These are phyloP conservation scores for Leishmania turanica DNA, from an alignment of 208 protist species.

Conservation along the genomic window DNA sequence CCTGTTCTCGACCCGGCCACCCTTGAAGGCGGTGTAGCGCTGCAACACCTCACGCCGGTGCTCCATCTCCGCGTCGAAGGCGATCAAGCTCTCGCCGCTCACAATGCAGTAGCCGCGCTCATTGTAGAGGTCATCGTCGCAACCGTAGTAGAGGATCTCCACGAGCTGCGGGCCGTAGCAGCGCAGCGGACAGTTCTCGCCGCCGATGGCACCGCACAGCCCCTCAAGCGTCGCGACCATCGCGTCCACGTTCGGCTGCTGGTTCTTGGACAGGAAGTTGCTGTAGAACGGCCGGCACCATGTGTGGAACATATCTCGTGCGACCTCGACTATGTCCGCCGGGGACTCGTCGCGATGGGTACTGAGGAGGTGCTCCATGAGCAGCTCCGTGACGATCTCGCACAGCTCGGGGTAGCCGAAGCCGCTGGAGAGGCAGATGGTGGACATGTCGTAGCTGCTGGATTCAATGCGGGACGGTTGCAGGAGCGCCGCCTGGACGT, in stretches of 20 bases:
- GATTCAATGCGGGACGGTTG: constrained; percentile 54
- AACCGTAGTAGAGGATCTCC: constrained; percentile 75
- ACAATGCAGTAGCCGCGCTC: constrained; percentile 85
- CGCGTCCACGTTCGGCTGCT: constrained; percentile 49
- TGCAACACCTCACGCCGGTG: constrained; percentile 32
- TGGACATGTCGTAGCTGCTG: constrained; percentile 67
- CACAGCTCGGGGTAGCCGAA: constrained; percentile 67
- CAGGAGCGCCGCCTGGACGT: constrained; percentile 49
- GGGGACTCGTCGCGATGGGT: constrained; percentile 30
- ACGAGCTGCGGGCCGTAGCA: constrained; percentile 51
- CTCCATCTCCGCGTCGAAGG: constrained; percentile 57
- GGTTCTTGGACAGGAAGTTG: constrained; percentile 46
- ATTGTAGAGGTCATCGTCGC: constrained; percentile 68
- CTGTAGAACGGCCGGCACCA: constrained; percentile 80
- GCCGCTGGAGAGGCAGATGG: constrained; percentile 44
- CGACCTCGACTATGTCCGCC: constrained; percentile 27
- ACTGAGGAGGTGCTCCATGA: constrained; percentile 58
- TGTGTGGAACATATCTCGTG: constrained; percentile 50
- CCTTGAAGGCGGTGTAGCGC: constrained; percentile 38
- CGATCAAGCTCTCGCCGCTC: constrained; percentile 63
- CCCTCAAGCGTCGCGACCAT: constrained; percentile 80
- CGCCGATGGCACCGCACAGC: constrained; percentile 55
- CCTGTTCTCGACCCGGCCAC: not conserved
- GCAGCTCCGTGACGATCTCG: constrained; percentile 71
- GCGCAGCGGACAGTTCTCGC: constrained; percentile 51